Base-by-base conservation (phyloP, 2,329 filamentous ascomycete genomes). In the Calonectria hawksworthii region DNA sequence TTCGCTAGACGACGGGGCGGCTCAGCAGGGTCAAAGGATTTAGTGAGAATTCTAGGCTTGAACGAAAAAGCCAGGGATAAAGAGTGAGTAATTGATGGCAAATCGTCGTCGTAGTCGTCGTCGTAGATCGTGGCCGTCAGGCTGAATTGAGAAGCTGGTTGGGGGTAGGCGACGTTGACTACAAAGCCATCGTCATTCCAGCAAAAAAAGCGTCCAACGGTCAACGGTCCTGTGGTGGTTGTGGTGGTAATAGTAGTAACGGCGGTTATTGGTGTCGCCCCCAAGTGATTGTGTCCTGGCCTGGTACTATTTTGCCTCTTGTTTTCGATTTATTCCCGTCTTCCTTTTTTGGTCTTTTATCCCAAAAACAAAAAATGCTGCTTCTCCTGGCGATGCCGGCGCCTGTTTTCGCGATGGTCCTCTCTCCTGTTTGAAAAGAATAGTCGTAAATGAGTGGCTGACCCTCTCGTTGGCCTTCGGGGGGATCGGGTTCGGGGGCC, bases 1-100 rank as follows among this genome's bases (percentile, higher is more conserved):
- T 79, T 81, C 74, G 79, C 74, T 80, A 80, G 77, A 30, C 13
- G 26, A 68, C 11, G 67, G 67, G 50, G 67, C 66, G 50, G 50
- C 71, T 65, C 59, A 65, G 38, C 51, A 68, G 59, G 51, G 64
- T 64, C 32, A 68, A 26, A 68, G 68, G 64, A 51, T 68, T 67
- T 52, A 41, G 61, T 50, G 67, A 72, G 34, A 14, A 21, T 54
- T 41, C 68, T 52, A 50, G 66, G 47, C 47, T 26, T 59, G 23
- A 30, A 36, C 54, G 32, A 70, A 56, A 26, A 61, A 44, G 38
- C 44, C 50, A 44, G 32, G 61, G 34, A 54, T 28, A 61, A 56
- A 54, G 38, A 52, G n/a, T 72, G 72, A 63, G 64, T 41, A 63
- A 41, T 63, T 63, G 56, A 41, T 63, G 21, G 56, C 56, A 63